Percentiles rank a stretch among this genome's conserved stretches.
Evolutionary conservation across 805 yeast species (phyloP).

Genomic region (fission yeast (Schizosaccharomyces pombe)): ASM294v3 CU329670.1:2499001-2499500

Average conservation of each 20-base stretch:
- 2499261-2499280: slow-evolving; percentile 4
- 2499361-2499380: too few relatives aligned
- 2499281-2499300: too few relatives aligned
- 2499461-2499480: slow-evolving; percentile 15
- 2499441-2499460: slow-evolving; percentile 8
- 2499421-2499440: too few relatives aligned
- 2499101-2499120: too few relatives aligned
- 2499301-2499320: neutral
- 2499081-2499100: too few relatives aligned
- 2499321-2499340: neutral
- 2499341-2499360: neutral
- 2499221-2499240: slow-evolving; percentile 18
- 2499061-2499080: too few relatives aligned
- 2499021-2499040: too few relatives aligned
- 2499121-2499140: neutral
- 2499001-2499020: too few relatives aligned
- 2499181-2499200: slow-evolving; percentile 13
- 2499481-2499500: neutral
- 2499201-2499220: slow-evolving; percentile 15
- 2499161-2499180: slow-evolving; percentile 7
- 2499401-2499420: too few relatives aligned
- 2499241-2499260: slow-evolving; percentile 19
- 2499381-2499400: too few relatives aligned
- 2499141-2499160: slow-evolving; percentile 3
- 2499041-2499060: too few relatives aligned